phyloP scores from a whole-genome alignment of 306 rosid genomes.

The Crotalaria pallida region DNA sequence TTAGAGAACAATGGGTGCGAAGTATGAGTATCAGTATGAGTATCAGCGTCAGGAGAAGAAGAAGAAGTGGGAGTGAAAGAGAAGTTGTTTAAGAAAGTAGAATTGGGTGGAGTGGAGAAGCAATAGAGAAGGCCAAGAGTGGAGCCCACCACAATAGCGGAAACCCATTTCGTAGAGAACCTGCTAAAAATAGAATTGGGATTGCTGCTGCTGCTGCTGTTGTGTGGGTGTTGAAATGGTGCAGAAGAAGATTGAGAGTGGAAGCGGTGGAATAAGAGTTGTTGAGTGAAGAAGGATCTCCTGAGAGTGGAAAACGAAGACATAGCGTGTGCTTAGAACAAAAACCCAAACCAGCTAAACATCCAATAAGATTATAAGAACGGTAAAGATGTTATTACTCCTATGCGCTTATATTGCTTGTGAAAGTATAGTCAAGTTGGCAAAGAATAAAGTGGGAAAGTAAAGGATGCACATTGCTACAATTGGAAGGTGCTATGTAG shows the following conservation, averaged over 20 bases:
- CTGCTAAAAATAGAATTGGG: neutral
- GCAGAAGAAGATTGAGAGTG: conserved; percentile 24
- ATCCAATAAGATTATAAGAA: neutral
- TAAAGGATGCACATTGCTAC: too few species aligned
- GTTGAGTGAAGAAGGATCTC: conserved; percentile 33
- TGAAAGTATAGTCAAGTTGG: neutral
- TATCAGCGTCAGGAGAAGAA: too few species aligned
- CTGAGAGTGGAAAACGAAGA: conserved; percentile 33
- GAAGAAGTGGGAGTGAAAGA: too few species aligned
- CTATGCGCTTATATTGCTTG: too few species aligned
- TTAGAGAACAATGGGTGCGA: conserved; percentile 32
- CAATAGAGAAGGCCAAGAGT: conserved; percentile 52
- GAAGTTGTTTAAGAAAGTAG: neutral
- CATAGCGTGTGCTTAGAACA: conserved; percentile 14
- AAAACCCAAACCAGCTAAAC: neutral
- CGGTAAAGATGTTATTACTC: neutral
- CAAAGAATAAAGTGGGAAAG: neutral
- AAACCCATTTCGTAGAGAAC: conserved; percentile 33
- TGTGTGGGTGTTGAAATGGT: conserved; percentile 18
- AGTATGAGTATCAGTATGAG: neutral
- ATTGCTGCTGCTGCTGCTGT: too few species aligned
- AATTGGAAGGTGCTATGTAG: too few species aligned
- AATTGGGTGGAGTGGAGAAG: conserved; percentile 22
- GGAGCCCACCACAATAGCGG: conserved; percentile 36
- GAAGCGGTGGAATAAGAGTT: conserved; percentile 23